Conservation (phyloP, 129 eudicot species). For the Mikania micrantha region DNA sequence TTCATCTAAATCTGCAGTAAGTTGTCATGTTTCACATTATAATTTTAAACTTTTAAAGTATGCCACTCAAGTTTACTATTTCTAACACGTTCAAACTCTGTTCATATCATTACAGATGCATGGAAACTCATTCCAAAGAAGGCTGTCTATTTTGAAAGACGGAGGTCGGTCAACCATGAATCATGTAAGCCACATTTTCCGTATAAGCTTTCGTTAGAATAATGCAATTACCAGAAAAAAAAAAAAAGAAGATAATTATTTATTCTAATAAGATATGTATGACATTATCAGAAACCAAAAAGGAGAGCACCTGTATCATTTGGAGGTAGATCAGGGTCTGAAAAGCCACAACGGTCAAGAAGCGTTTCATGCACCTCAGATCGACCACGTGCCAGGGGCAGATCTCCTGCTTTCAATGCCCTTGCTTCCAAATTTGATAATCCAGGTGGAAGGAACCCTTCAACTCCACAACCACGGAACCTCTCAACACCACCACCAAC, state of each 20-base stretch:
- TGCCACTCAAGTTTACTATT: neutral
- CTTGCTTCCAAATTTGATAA: constrained; percentile 83
- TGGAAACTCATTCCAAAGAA: constrained; percentile 88
- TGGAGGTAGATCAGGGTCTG: constrained; percentile 79
- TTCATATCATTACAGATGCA: constrained; percentile 53
- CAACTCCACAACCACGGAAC: constrained; percentile 94
- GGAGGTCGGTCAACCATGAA: constrained; percentile 51
- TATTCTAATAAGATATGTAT: neutral
- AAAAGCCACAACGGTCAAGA: constrained; percentile 88
- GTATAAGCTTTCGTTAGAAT: constrained; percentile 25
- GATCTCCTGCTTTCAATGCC: constrained; percentile 96
- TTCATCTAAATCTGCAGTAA: constrained; percentile 57
- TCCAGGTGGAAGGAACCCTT: constrained; percentile 55
- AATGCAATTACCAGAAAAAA: neutral
- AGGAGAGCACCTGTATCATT: constrained; percentile 62
- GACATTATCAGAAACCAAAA: constrained; percentile 62
- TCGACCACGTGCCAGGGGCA: constrained; percentile 77
- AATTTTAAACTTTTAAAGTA: neutral
- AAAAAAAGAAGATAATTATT: neutral
- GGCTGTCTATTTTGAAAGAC: constrained; percentile 53
- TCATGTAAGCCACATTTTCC: constrained; percentile 24
- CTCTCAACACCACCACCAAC: constrained; percentile 92
- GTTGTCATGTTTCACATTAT: constrained; percentile 24
- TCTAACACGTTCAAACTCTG: neutral
- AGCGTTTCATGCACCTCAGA: constrained; percentile 72